phyloP scores from a whole-genome alignment of 139 green algal species.

The Ettlia oleoabundans region DNA sequence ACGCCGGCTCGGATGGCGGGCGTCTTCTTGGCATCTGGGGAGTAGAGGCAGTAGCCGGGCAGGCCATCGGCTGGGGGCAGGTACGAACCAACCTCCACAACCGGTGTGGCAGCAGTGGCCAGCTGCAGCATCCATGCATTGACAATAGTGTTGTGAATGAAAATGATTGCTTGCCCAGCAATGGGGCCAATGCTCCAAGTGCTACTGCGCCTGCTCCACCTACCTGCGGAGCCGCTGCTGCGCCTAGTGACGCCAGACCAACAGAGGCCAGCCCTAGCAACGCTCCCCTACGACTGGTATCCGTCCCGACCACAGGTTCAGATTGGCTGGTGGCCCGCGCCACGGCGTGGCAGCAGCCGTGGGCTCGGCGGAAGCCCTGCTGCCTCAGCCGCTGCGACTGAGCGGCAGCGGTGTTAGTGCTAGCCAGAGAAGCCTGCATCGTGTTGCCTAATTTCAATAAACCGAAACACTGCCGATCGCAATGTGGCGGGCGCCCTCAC shows the following conservation, averaged over 20 bases:
- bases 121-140: background rate
- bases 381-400: background rate
- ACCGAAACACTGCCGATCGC: too few species aligned
- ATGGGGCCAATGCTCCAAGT: background rate
- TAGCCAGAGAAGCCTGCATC: background rate
- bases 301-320: background rate
- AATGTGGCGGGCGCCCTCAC: too few species aligned
- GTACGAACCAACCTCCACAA: constrained; percentile 20
- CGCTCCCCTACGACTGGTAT: background rate
- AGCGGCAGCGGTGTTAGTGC: background rate
- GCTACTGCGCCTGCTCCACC: background rate
- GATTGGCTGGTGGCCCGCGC: background rate
- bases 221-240: constrained; percentile 15
- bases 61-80: background rate
- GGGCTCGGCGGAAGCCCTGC: background rate
- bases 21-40: constrained; percentile 31
- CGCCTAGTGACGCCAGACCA: background rate
- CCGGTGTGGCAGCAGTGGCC: background rate
- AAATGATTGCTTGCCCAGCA: background rate
- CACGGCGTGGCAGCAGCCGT: background rate
- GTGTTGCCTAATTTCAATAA: too few species aligned
- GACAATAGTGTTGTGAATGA: background rate
- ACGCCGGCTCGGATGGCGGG: constrained; percentile 35
- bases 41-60: constrained; percentile 28
- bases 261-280: background rate